Evolutionary conservation across 345 rosid genomes (phyloP).

Genomic region (Cardamine resedifolia): DNA sequence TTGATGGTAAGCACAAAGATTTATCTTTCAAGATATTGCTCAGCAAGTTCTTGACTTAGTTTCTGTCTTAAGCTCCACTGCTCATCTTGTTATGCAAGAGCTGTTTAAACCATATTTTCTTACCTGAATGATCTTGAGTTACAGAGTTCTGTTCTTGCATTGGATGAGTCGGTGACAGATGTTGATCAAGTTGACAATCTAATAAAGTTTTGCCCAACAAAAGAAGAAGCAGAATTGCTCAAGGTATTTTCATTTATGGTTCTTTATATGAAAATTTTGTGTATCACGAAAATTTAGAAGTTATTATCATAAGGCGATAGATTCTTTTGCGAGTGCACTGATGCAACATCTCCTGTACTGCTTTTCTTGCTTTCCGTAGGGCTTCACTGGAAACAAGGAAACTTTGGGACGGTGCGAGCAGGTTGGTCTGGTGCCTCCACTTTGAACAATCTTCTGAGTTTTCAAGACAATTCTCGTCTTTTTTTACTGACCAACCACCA

Average conservation of each 20-base stretch:
- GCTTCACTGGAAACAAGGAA: slow-evolving; percentile 59
- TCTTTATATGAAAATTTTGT: not conserved
- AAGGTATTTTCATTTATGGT: slow-evolving; percentile 46
- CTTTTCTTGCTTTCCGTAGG: slow-evolving; percentile 45
- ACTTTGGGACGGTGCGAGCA: slow-evolving; percentile 84
- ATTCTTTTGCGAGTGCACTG: slow-evolving; percentile 17
- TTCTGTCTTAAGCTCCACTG: not conserved
- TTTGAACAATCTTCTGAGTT: slow-evolving; percentile 5
- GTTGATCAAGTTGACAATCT: slow-evolving; percentile 82
- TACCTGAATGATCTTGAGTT: slow-evolving; percentile 30
- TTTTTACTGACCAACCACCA: not conserved
- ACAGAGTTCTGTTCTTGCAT: slow-evolving; percentile 71
- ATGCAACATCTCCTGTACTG: slow-evolving; percentile 23
- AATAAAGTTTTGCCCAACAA: slow-evolving; percentile 82
- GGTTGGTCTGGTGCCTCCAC: slow-evolving; percentile 41
- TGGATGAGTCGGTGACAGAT: slow-evolving; percentile 76
- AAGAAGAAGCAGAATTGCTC: slow-evolving; percentile 75
- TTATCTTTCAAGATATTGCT: slow-evolving; percentile 13
- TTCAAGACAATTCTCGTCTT: not conserved
- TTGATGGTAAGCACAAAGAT: slow-evolving; percentile 54
- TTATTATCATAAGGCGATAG: not conserved
- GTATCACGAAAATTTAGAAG: not conserved
- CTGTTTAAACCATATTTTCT: slow-evolving; percentile 21
- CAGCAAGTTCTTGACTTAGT: slow-evolving; percentile 1
- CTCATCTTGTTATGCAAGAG: slow-evolving; percentile 22